Evolutionary conservation across 2,329 filamentous ascomycete species (phyloP).

Genomic region (Penicillium sp.): DNA sequence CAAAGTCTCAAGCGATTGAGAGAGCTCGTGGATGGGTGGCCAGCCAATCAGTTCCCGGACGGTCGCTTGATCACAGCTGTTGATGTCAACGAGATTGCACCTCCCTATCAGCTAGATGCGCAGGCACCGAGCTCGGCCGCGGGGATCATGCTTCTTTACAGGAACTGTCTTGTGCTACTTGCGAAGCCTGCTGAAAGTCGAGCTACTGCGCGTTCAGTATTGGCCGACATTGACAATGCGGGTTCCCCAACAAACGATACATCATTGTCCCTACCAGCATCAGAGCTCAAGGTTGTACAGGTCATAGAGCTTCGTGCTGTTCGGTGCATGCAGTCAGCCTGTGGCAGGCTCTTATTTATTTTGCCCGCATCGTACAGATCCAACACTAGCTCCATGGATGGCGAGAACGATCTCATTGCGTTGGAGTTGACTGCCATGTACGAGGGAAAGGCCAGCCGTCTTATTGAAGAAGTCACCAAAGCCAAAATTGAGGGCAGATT

Average conservation of each 20-base stretch:
- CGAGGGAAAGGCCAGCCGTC: conserved; percentile 71
- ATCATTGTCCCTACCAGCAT: conserved; percentile 37
- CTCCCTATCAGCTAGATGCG: conserved; percentile 62
- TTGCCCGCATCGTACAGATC: conserved; percentile 28
- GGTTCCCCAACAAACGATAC: conserved; percentile 51
- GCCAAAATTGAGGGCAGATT: conserved; percentile 84
- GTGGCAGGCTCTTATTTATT: conserved; percentile 40
- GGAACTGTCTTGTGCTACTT: conserved; percentile 74
- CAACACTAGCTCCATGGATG: conserved; percentile 18
- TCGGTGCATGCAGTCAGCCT: conserved; percentile 58
- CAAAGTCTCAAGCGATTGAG: conserved; percentile 72
- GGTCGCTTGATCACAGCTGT: conserved; percentile 78
- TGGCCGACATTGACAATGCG: conserved; percentile 82
- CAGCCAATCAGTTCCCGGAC: conserved; percentile 65
- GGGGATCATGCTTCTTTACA: conserved; percentile 79
- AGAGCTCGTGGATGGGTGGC: conserved; percentile 76
- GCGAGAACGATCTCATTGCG: conserved; percentile 54
- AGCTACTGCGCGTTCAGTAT: conserved; percentile 70
- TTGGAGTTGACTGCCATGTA: conserved; percentile 73
- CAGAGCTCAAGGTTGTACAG: conserved; percentile 73
- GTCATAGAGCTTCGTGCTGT: conserved; percentile 68
- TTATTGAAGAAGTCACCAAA: conserved; percentile 82
- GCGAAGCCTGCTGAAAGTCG: conserved; percentile 65
- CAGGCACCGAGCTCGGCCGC: conserved; percentile 48
- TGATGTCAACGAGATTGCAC: conserved; percentile 73